Conservation (phyloP, 73 alveolate genomes). For the Paramecium tetraurelia region DNA sequence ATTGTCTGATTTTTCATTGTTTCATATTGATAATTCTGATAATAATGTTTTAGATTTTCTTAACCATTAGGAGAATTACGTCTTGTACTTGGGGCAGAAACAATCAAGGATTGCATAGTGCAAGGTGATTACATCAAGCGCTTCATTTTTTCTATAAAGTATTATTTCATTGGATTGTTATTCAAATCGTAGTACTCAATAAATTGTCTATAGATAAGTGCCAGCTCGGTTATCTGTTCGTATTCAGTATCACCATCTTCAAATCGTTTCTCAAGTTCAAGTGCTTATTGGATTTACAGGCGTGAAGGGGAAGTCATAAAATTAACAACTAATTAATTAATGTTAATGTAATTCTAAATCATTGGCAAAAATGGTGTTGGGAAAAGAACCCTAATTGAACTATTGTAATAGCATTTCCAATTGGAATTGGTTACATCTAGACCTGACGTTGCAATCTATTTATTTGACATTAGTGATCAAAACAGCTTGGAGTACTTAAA, state of each 20-base stretch:
- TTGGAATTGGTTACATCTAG: neutral
- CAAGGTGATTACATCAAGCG: neutral
- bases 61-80: neutral
- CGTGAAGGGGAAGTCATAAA: neutral
- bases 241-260: neutral
- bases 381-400: neutral
- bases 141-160: neutral
- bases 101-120: neutral
- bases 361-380: constrained; percentile 3
- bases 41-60: neutral
- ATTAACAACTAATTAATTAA: neutral
- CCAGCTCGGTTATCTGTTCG: neutral
- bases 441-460: neutral
- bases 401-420: neutral
- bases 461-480: neutral
- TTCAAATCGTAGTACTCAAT: neutral
- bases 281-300: neutral
- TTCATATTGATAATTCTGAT: neutral
- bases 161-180: neutral
- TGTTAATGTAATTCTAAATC: neutral
- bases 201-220: neutral
- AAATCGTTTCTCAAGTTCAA: neutral
- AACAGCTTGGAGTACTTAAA: neutral
- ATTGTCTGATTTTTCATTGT: neutral
- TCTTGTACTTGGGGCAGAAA: neutral